Base-by-base conservation (phyloP, 179 eudicot genomes). In the Amaranthus tricolor region DNA sequence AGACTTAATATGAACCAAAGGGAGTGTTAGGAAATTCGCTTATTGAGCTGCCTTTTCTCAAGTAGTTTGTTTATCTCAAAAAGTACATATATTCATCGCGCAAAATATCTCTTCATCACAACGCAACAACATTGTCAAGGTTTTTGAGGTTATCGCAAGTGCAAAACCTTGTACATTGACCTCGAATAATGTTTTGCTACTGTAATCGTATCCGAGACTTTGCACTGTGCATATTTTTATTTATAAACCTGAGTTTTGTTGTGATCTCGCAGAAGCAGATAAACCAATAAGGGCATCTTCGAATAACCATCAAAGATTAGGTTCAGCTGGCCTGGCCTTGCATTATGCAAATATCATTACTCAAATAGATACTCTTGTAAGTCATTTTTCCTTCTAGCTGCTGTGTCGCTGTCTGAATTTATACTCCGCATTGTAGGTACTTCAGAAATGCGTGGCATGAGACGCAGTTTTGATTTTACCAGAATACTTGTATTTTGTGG, bases 321-420 rank as follows among this genome's bases (percentile, higher is more conserved):
- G 99, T 54, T 84, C 96, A 77, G 94, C 97, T 54, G 99, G 99
- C 76, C 89, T 95, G 79, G 93, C 99, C 49, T 80, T 95, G 83
- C 99, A 95, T 82, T 95, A 95, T 80, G 99, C 99, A 72, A 95
- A 89, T 82, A 86, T 95, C 40, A 87, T 95, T 72, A 86, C 88
- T 55, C 99, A 95, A 64, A 95, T 95, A 43, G 99, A 95, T 79
- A 90, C 95, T 21, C 85, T 95, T 68, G 99, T 95, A 76, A 91
- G 98, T 86, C 17, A 17, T 20, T 40, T 50, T n/a, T 0, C 53
- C 7, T 57, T 24, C 9, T 45, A 6, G n/a, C 62, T 73, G 54
- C 50, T 8, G 54, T 17, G 9, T 21, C 15, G 24, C 61, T 19
- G 9, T 66, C 43, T 66, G 6, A 58, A 59, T 45, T 31, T 71